Evolutionary conservation across 2,329 filamentous ascomycete species (phyloP).

Genomic region (Neonectria ditissima): DNA sequence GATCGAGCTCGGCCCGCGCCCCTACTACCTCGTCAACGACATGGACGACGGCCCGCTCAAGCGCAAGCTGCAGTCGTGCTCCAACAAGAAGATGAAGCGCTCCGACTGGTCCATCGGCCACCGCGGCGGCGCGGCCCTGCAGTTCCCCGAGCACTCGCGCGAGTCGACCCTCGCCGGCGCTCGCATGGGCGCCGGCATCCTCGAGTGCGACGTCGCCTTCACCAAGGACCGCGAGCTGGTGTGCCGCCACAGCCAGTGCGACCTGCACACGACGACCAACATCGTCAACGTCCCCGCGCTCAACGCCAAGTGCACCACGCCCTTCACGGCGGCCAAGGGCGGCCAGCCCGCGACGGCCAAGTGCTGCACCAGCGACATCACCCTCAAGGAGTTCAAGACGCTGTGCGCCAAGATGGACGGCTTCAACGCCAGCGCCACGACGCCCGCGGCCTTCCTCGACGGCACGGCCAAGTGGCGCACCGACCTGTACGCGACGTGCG

Average conservation of each 20-base stretch:
- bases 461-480: constrained; percentile 73
- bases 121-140: constrained; percentile 70
- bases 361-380: constrained; percentile 80
- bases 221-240: constrained; percentile 74
- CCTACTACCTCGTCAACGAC: constrained; percentile 72
- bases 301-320: constrained; percentile 71
- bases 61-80: constrained; percentile 68
- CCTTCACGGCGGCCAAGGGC: constrained; percentile 67
- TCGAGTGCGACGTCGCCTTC: constrained; percentile 77
- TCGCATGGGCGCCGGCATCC: constrained; percentile 75
- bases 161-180: constrained; percentile 71
- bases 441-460: constrained; percentile 66
- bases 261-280: constrained; percentile 76
- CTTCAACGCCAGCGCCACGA: constrained; percentile 68
- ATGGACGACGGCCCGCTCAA: constrained; percentile 72
- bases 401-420: constrained; percentile 80
- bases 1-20: constrained; percentile 72
- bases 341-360: constrained; percentile 67
- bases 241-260: constrained; percentile 75
- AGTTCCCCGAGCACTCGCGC: constrained; percentile 73
- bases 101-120: constrained; percentile 71
- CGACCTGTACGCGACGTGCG: constrained; percentile 74
- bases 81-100: constrained; percentile 63
- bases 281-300: constrained; percentile 72
- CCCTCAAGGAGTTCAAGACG: constrained; percentile 73